phyloP scores from a whole-genome alignment of 2,329 filamentous ascomycete genomes.

The Fusarium dimerum region DNA sequence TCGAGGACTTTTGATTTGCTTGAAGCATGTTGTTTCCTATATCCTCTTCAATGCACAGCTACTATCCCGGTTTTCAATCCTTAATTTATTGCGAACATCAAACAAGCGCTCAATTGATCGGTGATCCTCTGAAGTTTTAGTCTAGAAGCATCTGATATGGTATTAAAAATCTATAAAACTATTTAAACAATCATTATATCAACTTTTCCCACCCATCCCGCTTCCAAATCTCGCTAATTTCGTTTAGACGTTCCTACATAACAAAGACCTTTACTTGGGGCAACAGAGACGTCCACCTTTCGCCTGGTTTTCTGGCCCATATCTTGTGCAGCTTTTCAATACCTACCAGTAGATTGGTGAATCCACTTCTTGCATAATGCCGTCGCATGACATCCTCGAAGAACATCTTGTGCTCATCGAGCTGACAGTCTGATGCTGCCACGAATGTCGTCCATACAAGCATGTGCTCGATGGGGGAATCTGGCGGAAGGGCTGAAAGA shows the following conservation, averaged over 20 bases:
- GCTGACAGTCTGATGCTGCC: conserved; percentile 24
- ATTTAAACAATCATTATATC: too few species aligned
- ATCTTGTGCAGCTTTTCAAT: conserved; percentile 24
- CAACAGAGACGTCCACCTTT: conserved; percentile 29
- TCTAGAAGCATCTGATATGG: too few species aligned
- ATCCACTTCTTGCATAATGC: conserved; percentile 25
- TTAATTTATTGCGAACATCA: too few species aligned
- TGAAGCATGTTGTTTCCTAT: too few species aligned
- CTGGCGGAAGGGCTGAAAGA: conserved; percentile 16
- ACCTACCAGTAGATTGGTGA: conserved; percentile 25
- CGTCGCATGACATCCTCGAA: conserved; percentile 18
- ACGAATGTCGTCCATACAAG: conserved; percentile 32
- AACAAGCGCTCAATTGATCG: too few species aligned
- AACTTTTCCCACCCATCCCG: too few species aligned
- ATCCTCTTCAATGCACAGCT: too few species aligned
- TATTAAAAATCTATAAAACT: too few species aligned
- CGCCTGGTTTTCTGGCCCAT: conserved; percentile 22
- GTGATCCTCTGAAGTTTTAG: too few species aligned
- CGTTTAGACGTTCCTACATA: conserved; percentile 22
- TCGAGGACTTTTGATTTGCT: conserved; percentile 24
- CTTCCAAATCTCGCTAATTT: too few species aligned
- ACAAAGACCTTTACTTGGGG: conserved; percentile 26
- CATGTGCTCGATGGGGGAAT: conserved; percentile 25
- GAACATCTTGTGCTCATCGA: conserved; percentile 27
- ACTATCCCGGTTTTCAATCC: too few species aligned